Evolutionary conservation across 805 yeast species (phyloP).

Genomic region (Starmerella sirachaensis): DNA sequence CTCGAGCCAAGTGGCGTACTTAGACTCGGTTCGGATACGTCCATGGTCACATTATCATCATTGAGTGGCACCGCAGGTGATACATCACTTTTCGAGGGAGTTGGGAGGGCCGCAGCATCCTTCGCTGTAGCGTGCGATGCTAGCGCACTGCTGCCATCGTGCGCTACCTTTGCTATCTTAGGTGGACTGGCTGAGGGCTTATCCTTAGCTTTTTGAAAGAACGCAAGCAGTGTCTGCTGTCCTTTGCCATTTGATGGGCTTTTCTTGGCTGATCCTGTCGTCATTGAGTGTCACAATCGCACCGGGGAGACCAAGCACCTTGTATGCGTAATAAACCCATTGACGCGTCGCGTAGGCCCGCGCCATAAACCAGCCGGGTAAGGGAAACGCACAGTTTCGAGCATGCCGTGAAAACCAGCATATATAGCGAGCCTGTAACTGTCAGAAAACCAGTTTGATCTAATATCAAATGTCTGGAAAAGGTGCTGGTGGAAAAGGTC

Average conservation of each 20-base stretch:
- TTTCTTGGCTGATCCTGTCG: slow-evolving; percentile 3
- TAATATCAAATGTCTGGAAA: slow-evolving; percentile 99
- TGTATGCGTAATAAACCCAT: too few relatives aligned
- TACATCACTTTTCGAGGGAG: background rate
- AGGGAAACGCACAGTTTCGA: too few relatives aligned
- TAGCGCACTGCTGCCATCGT: background rate
- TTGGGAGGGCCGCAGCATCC: background rate
- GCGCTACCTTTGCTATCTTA: background rate
- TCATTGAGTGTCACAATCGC: slow-evolving; percentile 4
- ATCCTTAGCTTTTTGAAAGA: slow-evolving; percentile 11
- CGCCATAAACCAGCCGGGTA: too few relatives aligned
- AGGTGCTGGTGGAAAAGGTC: slow-evolving; percentile 99
- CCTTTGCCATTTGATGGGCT: slow-evolving; percentile 7
- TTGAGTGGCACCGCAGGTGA: background rate
- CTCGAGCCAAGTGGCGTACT: slow-evolving; percentile 14
- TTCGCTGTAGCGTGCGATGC: background rate
- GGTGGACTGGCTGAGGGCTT: background rate
- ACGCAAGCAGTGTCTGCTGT: slow-evolving; percentile 16
- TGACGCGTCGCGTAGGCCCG: too few relatives aligned
- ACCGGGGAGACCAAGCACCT: too few relatives aligned
- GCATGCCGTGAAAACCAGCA: too few relatives aligned
- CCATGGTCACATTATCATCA: background rate
- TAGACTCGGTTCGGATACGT: background rate
- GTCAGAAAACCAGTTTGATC: too few relatives aligned
- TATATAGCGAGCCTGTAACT: too few relatives aligned